Conservation (phyloP, 192 early-diverging fungal species). For the Coemansia sp. region DNA sequence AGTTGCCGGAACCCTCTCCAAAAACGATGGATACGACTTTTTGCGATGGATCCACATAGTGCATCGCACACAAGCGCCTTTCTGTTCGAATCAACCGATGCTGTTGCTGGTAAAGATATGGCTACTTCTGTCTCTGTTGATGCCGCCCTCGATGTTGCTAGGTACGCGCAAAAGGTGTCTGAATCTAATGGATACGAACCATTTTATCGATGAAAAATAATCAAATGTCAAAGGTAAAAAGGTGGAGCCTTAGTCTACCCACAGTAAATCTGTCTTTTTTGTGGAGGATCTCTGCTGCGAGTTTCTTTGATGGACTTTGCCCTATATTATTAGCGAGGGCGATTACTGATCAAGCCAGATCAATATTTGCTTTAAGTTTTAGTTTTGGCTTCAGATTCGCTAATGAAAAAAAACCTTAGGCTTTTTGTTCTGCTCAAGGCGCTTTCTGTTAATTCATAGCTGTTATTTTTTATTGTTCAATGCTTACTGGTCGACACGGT, state of each 20-base stretch:
- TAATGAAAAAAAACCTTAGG: too few species aligned
- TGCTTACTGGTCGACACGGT: background rate
- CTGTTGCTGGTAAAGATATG: background rate
- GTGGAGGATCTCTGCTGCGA: background rate
- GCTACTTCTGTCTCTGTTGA: background rate
- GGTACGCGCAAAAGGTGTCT: background rate
- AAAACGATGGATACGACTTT: background rate
- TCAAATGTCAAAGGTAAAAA: slow-evolving; percentile 28
- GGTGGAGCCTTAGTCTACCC: slow-evolving; percentile 6
- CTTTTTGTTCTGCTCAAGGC: too few species aligned
- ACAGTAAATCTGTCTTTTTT: slow-evolving; percentile 4
- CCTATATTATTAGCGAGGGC: background rate
- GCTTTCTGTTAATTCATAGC: background rate
- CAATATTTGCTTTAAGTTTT: background rate
- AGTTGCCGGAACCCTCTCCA: too few species aligned
- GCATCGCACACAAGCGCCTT: background rate
- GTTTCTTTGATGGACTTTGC: background rate
- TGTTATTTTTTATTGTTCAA: background rate
- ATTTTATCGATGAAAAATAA: slow-evolving; percentile 33
- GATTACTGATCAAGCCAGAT: background rate
- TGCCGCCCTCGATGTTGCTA: background rate
- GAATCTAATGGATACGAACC: slow-evolving; percentile 55
- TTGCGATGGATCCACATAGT: background rate
- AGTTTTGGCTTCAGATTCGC: too few species aligned
- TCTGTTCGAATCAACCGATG: background rate